Conservation (phyloP, 495 filamentous ascomycete genomes). For the Geoglossum glabrum region DNA sequence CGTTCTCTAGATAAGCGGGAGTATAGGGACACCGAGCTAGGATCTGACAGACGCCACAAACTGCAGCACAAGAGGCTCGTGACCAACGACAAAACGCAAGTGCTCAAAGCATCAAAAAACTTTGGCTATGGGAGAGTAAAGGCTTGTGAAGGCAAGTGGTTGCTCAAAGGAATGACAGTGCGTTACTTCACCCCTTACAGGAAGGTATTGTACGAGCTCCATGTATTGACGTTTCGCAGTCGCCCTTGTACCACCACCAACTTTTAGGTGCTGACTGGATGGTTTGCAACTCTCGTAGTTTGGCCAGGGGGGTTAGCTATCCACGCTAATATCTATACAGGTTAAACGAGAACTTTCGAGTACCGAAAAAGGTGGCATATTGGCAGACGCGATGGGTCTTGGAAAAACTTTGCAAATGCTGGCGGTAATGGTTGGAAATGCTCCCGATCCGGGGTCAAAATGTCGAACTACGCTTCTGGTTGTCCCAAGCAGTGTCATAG, state of each 20-base stretch:
- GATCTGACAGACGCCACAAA: neutral
- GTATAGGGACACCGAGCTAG: neutral
- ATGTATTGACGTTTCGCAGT: neutral
- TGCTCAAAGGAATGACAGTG: conserved; percentile 3
- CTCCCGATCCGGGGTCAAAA: neutral
- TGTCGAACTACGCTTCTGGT: conserved; percentile 5
- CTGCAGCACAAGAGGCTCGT: neutral
- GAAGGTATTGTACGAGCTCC: neutral
- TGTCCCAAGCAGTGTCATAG: conserved; percentile 5
- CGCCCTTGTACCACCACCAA: conserved; percentile 4
- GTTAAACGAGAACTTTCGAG: neutral
- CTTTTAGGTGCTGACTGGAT: conserved; percentile 5
- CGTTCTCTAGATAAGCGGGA: neutral
- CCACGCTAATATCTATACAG: neutral
- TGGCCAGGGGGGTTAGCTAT: neutral
- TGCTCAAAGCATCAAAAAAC: conserved; percentile 4
- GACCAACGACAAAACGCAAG: conserved; percentile 2
- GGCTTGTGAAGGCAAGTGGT: neutral
- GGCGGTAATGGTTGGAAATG: conserved; percentile 4
- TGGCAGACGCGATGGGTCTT: conserved; percentile 6
- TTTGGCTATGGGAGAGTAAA: conserved; percentile 5
- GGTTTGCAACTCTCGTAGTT: neutral
- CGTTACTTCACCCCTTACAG: neutral
- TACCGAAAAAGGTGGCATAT: neutral
- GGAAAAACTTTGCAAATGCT: conserved; percentile 6